Evolutionary conservation across 2,329 filamentous ascomycete species (phyloP), one percentile per base, ranked within the genome.

Genomic region (Cytospora paraplurivora): DNA sequence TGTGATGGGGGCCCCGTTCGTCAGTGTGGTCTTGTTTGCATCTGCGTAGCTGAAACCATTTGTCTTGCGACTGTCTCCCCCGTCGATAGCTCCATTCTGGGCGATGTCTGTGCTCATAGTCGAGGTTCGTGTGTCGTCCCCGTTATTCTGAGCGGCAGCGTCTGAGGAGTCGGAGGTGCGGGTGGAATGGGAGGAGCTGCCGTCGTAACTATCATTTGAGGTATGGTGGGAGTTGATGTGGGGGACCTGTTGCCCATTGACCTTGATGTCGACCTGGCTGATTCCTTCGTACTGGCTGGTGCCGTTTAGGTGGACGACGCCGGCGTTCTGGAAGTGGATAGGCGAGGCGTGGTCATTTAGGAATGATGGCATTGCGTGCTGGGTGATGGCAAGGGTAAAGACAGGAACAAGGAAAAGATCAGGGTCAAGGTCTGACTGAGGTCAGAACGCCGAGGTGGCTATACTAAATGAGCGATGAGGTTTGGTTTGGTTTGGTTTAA

Each of bases 151-250:
- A 68, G 75, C 75, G 66, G 73, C 75, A 53, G 74, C 72, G 70
- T 80, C 82, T 68, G 81, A 85, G 65, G 76, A 76, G 71, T 81
- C 78, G 65, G 83, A 84, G 66, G 79, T 80, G 73, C 81, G 79
- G 17, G 79, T 82, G 63, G 83, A 85, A 54, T 80, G 78, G 67
- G 81, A 79, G 63, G 82, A 82, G 71, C 78, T 80, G 69, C 81
- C 82, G 78, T 84, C 82, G 72, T 83, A 83, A 76, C 77, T 81
- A 70, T 82, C 80, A 75, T 80, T 77, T 71, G 78, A 78, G 62
- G 77, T 77, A 70, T 79, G 77, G 68, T 79, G 77, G 68, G 81
- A 75, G 69, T 77, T 73, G 67, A 71, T 70, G 67, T 72, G 74
- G 64, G 72, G 64, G 63, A 70, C 62, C 67, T 69, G 27, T 27